Conservation (phyloP, 176 grass and related monocot species). For the Canna indica region DNA sequence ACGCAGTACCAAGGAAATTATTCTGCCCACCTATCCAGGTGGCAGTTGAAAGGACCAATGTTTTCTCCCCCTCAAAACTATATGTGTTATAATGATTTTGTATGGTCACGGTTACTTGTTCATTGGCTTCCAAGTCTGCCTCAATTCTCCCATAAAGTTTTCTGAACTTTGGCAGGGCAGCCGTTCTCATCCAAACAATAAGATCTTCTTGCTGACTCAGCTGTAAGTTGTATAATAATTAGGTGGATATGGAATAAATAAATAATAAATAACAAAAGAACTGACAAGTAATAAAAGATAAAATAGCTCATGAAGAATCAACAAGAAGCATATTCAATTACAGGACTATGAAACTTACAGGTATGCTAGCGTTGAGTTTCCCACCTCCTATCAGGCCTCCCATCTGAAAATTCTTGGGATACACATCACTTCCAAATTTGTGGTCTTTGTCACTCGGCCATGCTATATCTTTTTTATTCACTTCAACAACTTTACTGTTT, state of each 20-base stretch:
- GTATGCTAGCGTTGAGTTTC: constrained; percentile 75
- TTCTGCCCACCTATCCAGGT: constrained; percentile 95
- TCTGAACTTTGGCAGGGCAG: constrained; percentile 78
- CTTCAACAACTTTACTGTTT: constrained; percentile 35
- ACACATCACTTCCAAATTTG: constrained; percentile 76
- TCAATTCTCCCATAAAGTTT: constrained; percentile 94
- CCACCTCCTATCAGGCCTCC: constrained; percentile 72
- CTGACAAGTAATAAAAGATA: no score
- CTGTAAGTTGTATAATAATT: constrained; percentile 25
- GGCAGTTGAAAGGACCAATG: constrained; percentile 69
- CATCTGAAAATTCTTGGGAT: constrained; percentile 82
- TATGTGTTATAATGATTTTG: constrained; percentile 96
- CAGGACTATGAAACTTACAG: constrained; percentile 32
- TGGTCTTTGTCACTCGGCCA: constrained; percentile 66
- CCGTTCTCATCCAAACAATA: constrained; percentile 97
- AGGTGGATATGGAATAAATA: no score
- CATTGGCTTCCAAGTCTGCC: constrained; percentile 51
- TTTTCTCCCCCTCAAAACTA: constrained; percentile 77
- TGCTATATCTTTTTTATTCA: constrained; percentile 84
- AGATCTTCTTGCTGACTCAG: constrained; percentile 94
- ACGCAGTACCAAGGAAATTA: constrained; percentile 71
- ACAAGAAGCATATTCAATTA: background rate
- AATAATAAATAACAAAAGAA: background rate
- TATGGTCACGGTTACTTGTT: constrained; percentile 64
- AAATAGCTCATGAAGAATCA: constrained; percentile 8